Base-by-base conservation (phyloP, 2,329 filamentous ascomycete genomes). In the Fusarium proliferatum region DNA sequence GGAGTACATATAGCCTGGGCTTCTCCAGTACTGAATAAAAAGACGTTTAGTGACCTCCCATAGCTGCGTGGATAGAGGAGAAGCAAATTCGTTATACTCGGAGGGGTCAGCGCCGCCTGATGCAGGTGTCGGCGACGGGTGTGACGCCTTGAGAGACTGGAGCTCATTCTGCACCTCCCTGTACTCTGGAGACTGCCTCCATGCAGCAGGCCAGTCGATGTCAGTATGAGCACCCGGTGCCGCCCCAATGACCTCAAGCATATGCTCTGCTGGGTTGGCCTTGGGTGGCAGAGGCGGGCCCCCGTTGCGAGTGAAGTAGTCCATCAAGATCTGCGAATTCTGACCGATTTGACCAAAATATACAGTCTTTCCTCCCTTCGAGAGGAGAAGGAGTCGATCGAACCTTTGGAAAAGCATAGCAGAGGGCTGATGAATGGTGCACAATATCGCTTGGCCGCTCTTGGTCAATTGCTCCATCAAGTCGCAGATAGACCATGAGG, bases 201-300 rank as follows among this genome's bases (percentile, higher is more conserved):
- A 86, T 9, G 79, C 75, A 26, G 77, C 76, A 39, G 72, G 76
- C 81, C 81, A 82, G 30, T 88, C 84, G 3, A 80, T 71, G 12
- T 83, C 79, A 0, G 80, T 79, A 8, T 80, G 89, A 26, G 85
- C 85, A 28, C 86, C 84, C 30, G 88, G 85, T 64, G 90, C 86
- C 9, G 77, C 80, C 3, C 79, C 78, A 43, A 81, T 81, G 21
- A 82, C 81, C 28, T 84, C 79, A 6, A 93, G 84, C 89, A 93
- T 92, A 82, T 88, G 92, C 77, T 93, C 91, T 0, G 91, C 91
- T 2, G 91, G 91, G 68, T 93, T 93, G 10, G 88, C 89, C 19
- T 86, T 86, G 5, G 82, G 73, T 2, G 84, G 83, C 34, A 89
- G 88, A 45, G 84, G 79, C 2, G 85, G 83, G 3, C 86, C 89